Evolutionary conservation across 208 protist species (phyloP), one percentile per base, ranked within the genome.

Genomic region (Leishmania martiniquensis): DNA sequence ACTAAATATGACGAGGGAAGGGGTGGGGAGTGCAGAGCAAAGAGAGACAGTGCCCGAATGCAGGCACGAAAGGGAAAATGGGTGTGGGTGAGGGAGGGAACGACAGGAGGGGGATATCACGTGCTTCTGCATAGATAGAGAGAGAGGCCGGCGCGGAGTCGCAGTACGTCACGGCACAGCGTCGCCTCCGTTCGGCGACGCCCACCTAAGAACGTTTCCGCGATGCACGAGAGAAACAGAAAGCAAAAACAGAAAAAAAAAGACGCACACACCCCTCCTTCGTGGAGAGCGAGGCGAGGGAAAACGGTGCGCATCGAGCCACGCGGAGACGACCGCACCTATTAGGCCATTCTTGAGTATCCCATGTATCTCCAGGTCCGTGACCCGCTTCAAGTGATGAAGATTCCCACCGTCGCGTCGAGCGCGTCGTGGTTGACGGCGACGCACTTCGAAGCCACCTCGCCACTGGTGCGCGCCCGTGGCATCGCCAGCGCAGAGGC

Each of bases 381-480:
- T n/a, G n/a, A n/a, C 37, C 12, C 44, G 32, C 37, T 32, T 63
- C 32, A 74, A 13, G 83, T 81, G 49, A 87, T 81, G 67, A 84
- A 87, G 57, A 87, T 80, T 34, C 83, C 74, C 5, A 73, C 77
- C 9, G 80, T 80, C 0, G 37, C 4, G 3, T 80, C 74, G 9
- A 80, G 59, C 17, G 52, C 49, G 44, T 73, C 70, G 4, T 79
- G 69, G 7, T 54, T 73, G 42, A 76, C 51, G 12, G 80, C 80
- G n/a, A 78, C 57, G n/a, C 66, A 68, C 52, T 84, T 73, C 1
- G 80, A 84, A 22, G 80, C 54, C 2, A 84, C 67, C 39, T 86
- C 78, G 49, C 78, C 74, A 6, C 37, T 80, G 6, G 49, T 55
- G 59, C 72, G 74, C 15, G 68, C 65, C 52, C 65, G 62, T 39